These are phyloP conservation scores for Boletus austroedulis DNA, from an alignment of 1,284 basidiomycete genomes.

Conservation along the genomic window DNA sequence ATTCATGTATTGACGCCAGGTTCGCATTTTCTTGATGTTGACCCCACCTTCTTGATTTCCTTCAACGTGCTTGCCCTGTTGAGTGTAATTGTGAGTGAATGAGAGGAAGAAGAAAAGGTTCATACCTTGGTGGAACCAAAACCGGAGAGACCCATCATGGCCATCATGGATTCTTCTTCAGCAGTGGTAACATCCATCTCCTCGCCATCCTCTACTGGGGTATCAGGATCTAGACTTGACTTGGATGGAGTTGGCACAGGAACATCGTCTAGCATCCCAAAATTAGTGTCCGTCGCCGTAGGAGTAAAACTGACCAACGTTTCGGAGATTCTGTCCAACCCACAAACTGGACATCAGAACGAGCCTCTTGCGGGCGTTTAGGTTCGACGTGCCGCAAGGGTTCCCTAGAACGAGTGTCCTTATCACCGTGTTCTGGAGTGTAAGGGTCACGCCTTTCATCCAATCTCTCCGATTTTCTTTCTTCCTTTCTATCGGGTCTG, in stretches of 20 bases:
- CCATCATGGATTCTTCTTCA: constrained; percentile 81
- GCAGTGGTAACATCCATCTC: constrained; percentile 65
- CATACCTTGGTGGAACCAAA: constrained; percentile 89
- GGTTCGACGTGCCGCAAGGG: constrained; percentile 21
- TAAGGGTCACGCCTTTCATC: constrained; percentile 26
- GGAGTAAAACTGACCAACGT: constrained; percentile 22
- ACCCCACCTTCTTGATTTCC: constrained; percentile 80
- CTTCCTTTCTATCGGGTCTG: constrained; percentile 38
- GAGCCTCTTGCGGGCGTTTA: constrained; percentile 21
- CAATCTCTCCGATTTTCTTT: constrained; percentile 22
- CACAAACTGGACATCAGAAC: constrained; percentile 16
- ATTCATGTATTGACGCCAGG: constrained; percentile 98
- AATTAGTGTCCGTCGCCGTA: constrained; percentile 5
- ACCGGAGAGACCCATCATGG: constrained; percentile 86
- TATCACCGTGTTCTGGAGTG: constrained; percentile 27
- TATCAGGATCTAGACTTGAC: constrained; percentile 43
- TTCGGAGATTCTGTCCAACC: constrained; percentile 21
- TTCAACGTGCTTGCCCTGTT: constrained; percentile 71
- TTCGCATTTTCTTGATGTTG: constrained; percentile 83
- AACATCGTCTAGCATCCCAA: constrained; percentile 7
- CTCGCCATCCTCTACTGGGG: constrained; percentile 56
- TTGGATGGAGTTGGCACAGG: constrained; percentile 22
- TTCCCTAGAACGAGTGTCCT: constrained; percentile 25
- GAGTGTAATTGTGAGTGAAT: constrained; percentile 2
- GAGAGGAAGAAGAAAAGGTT: not conserved